Conservation (phyloP, 2,329 filamentous ascomycete species). For the Pseudogymnoascus sp. region DNA sequence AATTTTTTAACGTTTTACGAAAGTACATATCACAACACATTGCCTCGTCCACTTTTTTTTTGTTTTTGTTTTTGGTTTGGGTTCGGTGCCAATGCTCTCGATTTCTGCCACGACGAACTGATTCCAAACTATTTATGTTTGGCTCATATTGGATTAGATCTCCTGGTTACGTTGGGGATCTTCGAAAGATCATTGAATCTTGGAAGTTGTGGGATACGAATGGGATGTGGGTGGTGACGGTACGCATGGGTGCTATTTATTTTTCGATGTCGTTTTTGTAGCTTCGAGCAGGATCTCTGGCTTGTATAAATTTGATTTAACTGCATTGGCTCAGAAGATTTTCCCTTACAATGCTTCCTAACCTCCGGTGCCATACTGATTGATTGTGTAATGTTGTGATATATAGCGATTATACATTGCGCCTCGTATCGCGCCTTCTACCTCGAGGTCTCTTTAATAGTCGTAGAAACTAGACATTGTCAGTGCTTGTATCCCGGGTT, state of each 20-base stretch:
- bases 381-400: background rate
- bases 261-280: conserved; percentile 1
- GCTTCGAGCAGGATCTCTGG: background rate
- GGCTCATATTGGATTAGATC: background rate
- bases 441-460: background rate
- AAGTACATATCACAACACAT: conserved; percentile 8
- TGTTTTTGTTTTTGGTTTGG: background rate
- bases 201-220: background rate
- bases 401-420: background rate
- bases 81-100: background rate
- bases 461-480: conserved; percentile 10
- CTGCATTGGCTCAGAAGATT: background rate
- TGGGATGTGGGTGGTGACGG: background rate
- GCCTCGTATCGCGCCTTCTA: background rate
- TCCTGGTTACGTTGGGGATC: background rate
- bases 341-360: background rate
- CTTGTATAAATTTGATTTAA: conserved; percentile 8
- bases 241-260: background rate
- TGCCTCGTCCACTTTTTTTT: background rate
- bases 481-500: background rate
- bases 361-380: background rate
- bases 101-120: background rate
- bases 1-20: conserved; percentile 7
- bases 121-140: background rate
- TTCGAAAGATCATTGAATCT: background rate